phyloP scores from a whole-genome alignment of 106 monocot genomes.

The Chionographis japonica region DNA sequence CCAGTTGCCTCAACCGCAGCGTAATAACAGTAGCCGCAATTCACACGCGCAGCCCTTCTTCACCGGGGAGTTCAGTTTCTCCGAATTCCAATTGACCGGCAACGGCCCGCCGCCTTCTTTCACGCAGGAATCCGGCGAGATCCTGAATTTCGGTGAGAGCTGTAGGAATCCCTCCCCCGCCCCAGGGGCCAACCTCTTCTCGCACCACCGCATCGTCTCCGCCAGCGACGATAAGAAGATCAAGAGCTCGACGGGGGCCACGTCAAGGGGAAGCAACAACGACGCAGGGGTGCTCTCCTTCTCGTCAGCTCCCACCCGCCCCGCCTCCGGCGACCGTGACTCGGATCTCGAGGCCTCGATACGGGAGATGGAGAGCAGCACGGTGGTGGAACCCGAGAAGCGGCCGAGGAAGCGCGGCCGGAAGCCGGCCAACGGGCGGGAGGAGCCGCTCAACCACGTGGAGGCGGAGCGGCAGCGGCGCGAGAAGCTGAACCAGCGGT shows the following conservation, averaged over 20 bases:
- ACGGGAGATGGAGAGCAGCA: constrained; percentile 18
- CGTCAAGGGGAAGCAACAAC: constrained; percentile 13
- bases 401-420: constrained; percentile 51
- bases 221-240: constrained; percentile 4
- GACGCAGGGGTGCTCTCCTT: constrained; percentile 23
- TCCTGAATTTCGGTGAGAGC: constrained; percentile 22
- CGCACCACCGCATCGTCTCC: background rate
- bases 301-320: constrained; percentile 6
- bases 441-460: constrained; percentile 64
- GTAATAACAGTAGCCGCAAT: background rate
- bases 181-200: background rate
- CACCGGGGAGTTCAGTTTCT: constrained; percentile 7
- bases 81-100: background rate
- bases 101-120: background rate
- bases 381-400: constrained; percentile 19
- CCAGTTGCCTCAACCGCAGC: background rate
- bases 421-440: constrained; percentile 59
- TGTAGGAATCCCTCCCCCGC: background rate
- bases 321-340: constrained; percentile 10
- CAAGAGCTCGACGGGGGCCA: background rate
- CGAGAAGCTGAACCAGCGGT: constrained; percentile 68
- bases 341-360: constrained; percentile 27
- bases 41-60: background rate
- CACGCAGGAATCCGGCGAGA: constrained; percentile 26
- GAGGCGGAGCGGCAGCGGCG: constrained; percentile 67